These are phyloP conservation scores for Dendrobium catenatum DNA, from an alignment of 106 monocot genomes.

Conservation along the genomic window DNA sequence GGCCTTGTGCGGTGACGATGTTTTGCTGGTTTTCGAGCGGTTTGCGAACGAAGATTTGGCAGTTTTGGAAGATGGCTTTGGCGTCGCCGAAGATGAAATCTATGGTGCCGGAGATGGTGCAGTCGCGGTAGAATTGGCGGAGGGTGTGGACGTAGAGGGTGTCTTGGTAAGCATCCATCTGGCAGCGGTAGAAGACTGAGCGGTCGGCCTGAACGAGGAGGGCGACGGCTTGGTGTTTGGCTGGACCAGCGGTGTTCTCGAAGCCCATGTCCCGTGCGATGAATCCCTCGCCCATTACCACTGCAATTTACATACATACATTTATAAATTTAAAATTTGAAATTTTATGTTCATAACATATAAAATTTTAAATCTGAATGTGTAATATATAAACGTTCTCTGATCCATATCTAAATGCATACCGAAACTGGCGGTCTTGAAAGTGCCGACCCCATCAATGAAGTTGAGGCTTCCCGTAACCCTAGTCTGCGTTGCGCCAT, in stretches of 20 bases:
- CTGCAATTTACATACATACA: neutral
- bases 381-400: neutral
- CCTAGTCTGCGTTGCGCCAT: conserved; percentile 33
- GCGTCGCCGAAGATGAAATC: conserved; percentile 86
- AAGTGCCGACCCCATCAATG: conserved; percentile 24
- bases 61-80: conserved; percentile 56
- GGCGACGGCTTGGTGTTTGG: conserved; percentile 81
- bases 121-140: conserved; percentile 66
- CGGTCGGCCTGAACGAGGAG: conserved; percentile 38
- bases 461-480: conserved; percentile 39
- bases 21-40: conserved; percentile 71
- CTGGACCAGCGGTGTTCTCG: conserved; percentile 67
- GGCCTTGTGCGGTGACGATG: conserved; percentile 77
- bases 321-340: neutral
- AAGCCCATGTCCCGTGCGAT: conserved; percentile 34
- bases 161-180: conserved; percentile 81
- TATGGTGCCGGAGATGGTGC: conserved; percentile 67
- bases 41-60: conserved; percentile 36
- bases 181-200: conserved; percentile 59
- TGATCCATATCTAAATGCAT: neutral
- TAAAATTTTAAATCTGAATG: neutral
- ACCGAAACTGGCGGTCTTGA: conserved; percentile 45
- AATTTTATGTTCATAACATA: neutral
- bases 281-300: conserved; percentile 27
- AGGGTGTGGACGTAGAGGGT: conserved; percentile 64